A percentile compares a stretch with the other conserved stretches of the same genome.
Conservation (phyloP, 2,329 filamentous ascomycete species). For the Hymenoscyphus fructigenus region DNA sequence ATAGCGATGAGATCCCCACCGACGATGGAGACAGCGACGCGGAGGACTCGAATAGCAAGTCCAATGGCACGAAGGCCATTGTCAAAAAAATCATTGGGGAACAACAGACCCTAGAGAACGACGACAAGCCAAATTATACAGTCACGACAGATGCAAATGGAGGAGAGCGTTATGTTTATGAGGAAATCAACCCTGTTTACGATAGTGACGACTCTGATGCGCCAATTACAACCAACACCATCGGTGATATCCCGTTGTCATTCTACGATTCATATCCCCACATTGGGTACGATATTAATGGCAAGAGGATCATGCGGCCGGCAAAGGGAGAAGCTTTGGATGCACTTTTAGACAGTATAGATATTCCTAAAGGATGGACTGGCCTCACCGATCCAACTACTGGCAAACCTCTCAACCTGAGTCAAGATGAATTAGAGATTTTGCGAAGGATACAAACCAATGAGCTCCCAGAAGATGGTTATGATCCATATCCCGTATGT, state of each 20-base stretch:
- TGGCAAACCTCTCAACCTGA: slow-evolving; percentile 87
- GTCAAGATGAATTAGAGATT: slow-evolving; percentile 82
- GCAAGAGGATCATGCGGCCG: slow-evolving; percentile 95
- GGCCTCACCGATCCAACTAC: slow-evolving; percentile 92
- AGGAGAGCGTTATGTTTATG: slow-evolving; percentile 84
- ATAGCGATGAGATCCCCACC: slow-evolving; percentile 51
- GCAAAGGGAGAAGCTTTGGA: slow-evolving; percentile 92
- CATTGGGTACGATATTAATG: slow-evolving; percentile 98
- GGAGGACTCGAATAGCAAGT: slow-evolving; percentile 42
- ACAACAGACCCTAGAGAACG: slow-evolving; percentile 35
- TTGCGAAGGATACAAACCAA: slow-evolving; percentile 86
- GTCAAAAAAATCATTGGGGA: slow-evolving; percentile 32
- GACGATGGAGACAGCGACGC: slow-evolving; percentile 34
- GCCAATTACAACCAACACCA: slow-evolving; percentile 79
- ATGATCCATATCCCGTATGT: slow-evolving; percentile 84
- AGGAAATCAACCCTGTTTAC: slow-evolving; percentile 91
- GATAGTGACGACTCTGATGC: slow-evolving; percentile 94
- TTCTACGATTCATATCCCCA: slow-evolving; percentile 98
- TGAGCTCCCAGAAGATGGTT: slow-evolving; percentile 81
- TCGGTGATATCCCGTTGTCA: slow-evolving; percentile 88
- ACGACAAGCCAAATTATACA: slow-evolving; percentile 49
- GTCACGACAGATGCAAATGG: slow-evolving; percentile 83
- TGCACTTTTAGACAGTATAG: slow-evolving; percentile 91
- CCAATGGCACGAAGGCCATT: slow-evolving; percentile 39
- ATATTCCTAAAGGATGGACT: slow-evolving; percentile 96